A percentile compares a stretch with the other conserved stretches of the same genome.
These are phyloP conservation scores for Elongisporangium undulatum DNA, from an alignment of 352 stramenopile species.

Conservation along the genomic window DNA sequence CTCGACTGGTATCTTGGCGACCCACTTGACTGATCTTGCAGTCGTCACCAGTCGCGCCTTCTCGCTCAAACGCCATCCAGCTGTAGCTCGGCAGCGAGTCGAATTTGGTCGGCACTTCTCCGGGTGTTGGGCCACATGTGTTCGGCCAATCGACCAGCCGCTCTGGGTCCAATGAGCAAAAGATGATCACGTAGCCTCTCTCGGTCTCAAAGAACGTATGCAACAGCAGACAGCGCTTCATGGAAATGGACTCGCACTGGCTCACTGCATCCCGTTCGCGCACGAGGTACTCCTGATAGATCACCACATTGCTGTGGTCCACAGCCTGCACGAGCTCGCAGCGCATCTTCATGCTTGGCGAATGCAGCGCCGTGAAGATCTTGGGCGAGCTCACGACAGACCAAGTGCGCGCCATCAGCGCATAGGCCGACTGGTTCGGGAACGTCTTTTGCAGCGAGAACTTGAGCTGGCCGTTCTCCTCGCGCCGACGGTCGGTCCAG, in stretches of 20 bases:
- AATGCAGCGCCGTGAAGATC: no score
- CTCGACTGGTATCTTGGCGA: constrained; percentile 15
- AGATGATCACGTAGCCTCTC: constrained; percentile 47
- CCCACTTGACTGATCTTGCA: constrained; percentile 10
- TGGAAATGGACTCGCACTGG: constrained; percentile 6
- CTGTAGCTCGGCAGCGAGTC: constrained; percentile 70
- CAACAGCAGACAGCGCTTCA: constrained; percentile 28
- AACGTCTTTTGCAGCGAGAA: constrained; percentile 70
- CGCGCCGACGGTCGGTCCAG: constrained; percentile 48
- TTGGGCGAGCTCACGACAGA: no score
- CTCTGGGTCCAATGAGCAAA: constrained; percentile 63
- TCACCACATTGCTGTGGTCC: no score
- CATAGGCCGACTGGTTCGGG: constrained; percentile 44
- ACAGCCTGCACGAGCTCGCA: no score
- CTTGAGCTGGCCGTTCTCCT: constrained; percentile 51
- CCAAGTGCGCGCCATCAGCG: no score
- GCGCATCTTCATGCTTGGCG: no score
- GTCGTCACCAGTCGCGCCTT: constrained; percentile 26
- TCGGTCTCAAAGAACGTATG: no score
- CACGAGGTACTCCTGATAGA: no score
- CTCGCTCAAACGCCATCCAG: constrained; percentile 54
- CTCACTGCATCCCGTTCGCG: no score
- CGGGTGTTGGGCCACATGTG: constrained; percentile 25
- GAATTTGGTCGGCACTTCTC: constrained; percentile 37
- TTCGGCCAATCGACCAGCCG: constrained; percentile 39